Evolutionary conservation across 1,284 basidiomycete species (phyloP).

Genomic region (Melampsora americana): DNA sequence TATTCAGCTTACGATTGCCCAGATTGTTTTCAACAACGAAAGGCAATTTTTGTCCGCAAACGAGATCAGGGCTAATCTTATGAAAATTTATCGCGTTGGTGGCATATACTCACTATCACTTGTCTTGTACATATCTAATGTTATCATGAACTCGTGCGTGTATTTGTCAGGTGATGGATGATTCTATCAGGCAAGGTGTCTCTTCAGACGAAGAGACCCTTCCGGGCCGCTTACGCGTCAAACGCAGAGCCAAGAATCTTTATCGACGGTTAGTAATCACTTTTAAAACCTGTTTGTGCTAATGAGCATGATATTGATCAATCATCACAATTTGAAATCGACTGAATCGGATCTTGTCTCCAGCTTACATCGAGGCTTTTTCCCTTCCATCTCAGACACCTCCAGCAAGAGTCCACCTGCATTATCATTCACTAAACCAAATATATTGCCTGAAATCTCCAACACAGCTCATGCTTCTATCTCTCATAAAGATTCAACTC

Average conservation of each 20-base stretch:
- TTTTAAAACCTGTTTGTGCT: conserved; percentile 46
- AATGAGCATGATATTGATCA: neutral
- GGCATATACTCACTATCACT: neutral
- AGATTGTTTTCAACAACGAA: conserved; percentile 94
- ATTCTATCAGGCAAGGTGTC: conserved; percentile 41
- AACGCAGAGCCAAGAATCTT: conserved; percentile 67
- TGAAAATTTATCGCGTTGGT: conserved; percentile 50
- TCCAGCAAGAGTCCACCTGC: conserved; percentile 23
- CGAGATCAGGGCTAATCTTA: conserved; percentile 71
- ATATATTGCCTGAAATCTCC: conserved; percentile 2
- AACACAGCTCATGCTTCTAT: neutral
- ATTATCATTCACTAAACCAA: conserved; percentile 42
- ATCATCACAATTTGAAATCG: neutral
- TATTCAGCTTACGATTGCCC: conserved; percentile 78
- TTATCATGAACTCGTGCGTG: neutral
- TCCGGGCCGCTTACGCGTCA: conserved; percentile 76
- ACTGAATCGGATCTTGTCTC: neutral
- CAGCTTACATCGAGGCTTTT: conserved; percentile 41
- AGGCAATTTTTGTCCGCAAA: conserved; percentile 71
- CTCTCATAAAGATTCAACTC: conserved; percentile 6
- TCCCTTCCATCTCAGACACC: conserved; percentile 34
- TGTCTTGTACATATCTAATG: conserved; percentile 26
- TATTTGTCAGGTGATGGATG: conserved; percentile 37
- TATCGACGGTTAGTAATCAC: conserved; percentile 66
- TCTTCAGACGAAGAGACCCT: conserved; percentile 55